Evolutionary conservation across 495 filamentous ascomycete genomes (phyloP), one percentile per base, ranked within the genome.

Genomic region (Hyaloscypha bicolor): DNA sequence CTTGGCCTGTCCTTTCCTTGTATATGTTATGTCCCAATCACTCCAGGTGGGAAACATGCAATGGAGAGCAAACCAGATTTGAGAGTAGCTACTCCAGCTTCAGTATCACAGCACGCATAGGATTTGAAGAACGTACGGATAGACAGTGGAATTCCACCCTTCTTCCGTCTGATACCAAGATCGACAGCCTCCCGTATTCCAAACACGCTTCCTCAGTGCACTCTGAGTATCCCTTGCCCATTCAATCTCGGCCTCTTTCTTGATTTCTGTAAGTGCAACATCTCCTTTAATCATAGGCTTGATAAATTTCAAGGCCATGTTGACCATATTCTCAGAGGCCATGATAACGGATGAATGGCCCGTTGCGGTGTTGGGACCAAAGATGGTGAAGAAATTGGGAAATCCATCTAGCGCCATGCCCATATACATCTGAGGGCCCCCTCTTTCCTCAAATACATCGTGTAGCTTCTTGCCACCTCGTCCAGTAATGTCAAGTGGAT

Each of bases 341-440:
- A 89, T 78, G 9, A 90, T 83, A 0, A 89, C 86, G 39, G 82
- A 87, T 1, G 78, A 81, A 74, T 91, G 89, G 0, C 88, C 88
- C 2, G 86, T 90, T 0, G 77, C 82, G 0, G 86, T 88, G 66
- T 91, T 90, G 0, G 88, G 88, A 0, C 88, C 88, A 69, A 87
- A 86, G 6, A 91, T 74, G 48, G 88, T 82, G 76, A 91, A 91
- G 74, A 90, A 86, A 64, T 91, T 91, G 0, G 88, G 88, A 72
- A 88, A 91, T 0, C 82, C 81, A 64, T 89, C 85, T 76, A 91
- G 79, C 4, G 87, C 86, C 53, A 84, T 85, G 4, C 87, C 87
- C 62, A 85, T 82, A 72, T 91, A 91, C 6, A 87, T 85, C 65
- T 87, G 86, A 0, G 88, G 74, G 1, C 69, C 85, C 16, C 79